Percentiles rank a stretch among this genome's conserved stretches.
phyloP scores from a whole-genome alignment of 352 stramenopile species.

The Globisporangium emineosum region DNA sequence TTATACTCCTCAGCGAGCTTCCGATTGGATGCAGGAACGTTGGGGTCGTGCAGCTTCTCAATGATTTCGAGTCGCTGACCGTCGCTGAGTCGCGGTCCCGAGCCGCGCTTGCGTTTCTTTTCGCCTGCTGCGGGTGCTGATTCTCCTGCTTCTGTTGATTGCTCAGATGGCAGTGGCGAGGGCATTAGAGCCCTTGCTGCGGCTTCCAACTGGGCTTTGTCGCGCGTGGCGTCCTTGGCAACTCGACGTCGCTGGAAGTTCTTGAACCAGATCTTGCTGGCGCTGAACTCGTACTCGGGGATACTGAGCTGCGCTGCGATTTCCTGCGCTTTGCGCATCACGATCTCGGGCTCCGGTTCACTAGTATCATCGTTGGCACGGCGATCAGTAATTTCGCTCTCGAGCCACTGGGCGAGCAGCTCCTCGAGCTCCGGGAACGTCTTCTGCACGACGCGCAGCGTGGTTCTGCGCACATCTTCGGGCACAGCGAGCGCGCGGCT shows the following conservation, averaged over 20 bases:
- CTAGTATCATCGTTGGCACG: background rate
- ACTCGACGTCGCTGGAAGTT: slow-evolving; percentile 14
- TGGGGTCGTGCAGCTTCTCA: slow-evolving; percentile 8
- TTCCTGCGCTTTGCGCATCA: slow-evolving; percentile 13
- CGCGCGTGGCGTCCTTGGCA: background rate
- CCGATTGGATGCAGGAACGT: slow-evolving; percentile 12
- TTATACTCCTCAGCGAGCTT: slow-evolving; percentile 14
- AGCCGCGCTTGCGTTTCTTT: slow-evolving; percentile 17
- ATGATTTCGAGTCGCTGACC: slow-evolving; percentile 18
- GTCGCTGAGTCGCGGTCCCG: slow-evolving; percentile 16
- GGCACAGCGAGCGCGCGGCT: slow-evolving; percentile 13
- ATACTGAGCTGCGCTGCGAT: slow-evolving; percentile 8
- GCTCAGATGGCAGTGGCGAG: background rate
- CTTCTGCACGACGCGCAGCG: slow-evolving; percentile 15
- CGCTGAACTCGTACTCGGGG: slow-evolving; percentile 14
- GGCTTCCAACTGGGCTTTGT: background rate
- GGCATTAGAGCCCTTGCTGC: background rate
- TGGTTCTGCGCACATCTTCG: slow-evolving; percentile 14
- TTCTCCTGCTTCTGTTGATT: background rate
- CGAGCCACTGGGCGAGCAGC: slow-evolving; percentile 12
- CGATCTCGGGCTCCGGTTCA: background rate
- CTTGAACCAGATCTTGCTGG: slow-evolving; percentile 14
- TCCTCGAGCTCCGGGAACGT: slow-evolving; percentile 17
- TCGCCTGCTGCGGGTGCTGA: background rate
- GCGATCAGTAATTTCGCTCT: background rate